phyloP scores from a whole-genome alignment of 371 early-diverging fungal genomes.

The Haplosporangium sp. region DNA sequence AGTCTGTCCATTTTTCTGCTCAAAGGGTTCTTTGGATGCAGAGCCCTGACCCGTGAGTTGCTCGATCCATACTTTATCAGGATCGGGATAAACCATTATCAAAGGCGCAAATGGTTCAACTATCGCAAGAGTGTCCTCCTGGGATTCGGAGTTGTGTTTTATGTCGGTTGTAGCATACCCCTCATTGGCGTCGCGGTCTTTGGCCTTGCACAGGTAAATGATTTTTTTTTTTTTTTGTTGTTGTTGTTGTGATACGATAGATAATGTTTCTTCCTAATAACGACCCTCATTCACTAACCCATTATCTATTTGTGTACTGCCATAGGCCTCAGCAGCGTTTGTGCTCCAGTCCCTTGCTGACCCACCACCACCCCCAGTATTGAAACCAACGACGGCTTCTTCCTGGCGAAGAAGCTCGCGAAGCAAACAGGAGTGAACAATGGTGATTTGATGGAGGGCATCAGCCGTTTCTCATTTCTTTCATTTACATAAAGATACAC shows the following conservation, averaged over 20 bases:
- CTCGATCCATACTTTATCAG: conserved; percentile 76
- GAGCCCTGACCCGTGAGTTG: conserved; percentile 72
- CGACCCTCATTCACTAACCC: too few species aligned
- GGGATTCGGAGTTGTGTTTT: conserved; percentile 72
- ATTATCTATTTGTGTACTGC: neutral
- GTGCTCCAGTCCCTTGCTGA: conserved; percentile 67
- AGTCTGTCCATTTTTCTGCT: conserved; percentile 61
- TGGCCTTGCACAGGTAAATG: conserved; percentile 61
- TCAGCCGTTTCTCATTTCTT: too few species aligned
- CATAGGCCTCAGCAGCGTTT: conserved; percentile 63
- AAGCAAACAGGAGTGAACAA: conserved; percentile 18
- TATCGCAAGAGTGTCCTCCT: conserved; percentile 70
- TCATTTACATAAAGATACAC: neutral
- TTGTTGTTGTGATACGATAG: too few species aligned
- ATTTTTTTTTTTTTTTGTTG: neutral
- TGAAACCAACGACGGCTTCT: conserved; percentile 23
- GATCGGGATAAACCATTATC: conserved; percentile 61
- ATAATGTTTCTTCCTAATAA: too few species aligned
- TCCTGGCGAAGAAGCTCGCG: conserved; percentile 13
- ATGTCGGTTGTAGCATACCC: conserved; percentile 62
- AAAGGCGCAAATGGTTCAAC: conserved; percentile 69
- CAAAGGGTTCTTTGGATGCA: conserved; percentile 68
- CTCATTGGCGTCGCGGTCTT: conserved; percentile 65
- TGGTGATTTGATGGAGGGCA: too few species aligned
- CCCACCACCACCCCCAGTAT: conserved; percentile 58